Percentiles rank a stretch among this genome's conserved stretches.
These are phyloP conservation scores for Hyphodiscus sp. DNA, from an alignment of 2,329 filamentous ascomycete species.

Conservation along the genomic window DNA sequence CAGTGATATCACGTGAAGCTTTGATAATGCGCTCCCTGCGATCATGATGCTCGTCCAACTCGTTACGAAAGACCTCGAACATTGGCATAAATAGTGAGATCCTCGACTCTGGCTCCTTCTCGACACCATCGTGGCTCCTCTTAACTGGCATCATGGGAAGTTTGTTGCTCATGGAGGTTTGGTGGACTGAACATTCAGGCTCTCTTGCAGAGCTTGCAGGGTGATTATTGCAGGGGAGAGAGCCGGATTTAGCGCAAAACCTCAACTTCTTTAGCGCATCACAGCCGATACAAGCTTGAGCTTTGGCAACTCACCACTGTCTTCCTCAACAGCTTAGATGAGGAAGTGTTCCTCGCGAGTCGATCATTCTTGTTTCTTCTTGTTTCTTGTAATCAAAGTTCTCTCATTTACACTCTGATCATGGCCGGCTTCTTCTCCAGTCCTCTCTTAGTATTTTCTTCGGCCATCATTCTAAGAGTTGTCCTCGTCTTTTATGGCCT, in stretches of 20 bases:
- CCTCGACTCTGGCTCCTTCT: slow-evolving; percentile 25
- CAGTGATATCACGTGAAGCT: slow-evolving; percentile 85
- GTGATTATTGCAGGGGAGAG: no score
- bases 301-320: not conserved
- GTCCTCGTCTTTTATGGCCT: slow-evolving; percentile 79
- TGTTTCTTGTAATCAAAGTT: not conserved
- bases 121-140: slow-evolving; percentile 47
- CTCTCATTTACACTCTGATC: not conserved
- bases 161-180: slow-evolving; percentile 6
- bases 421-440: slow-evolving; percentile 23
- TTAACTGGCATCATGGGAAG: slow-evolving; percentile 35
- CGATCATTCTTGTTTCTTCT: not conserved
- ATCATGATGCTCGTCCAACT: slow-evolving; percentile 92
- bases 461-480: slow-evolving; percentile 59
- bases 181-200: not conserved
- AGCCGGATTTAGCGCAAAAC: not conserved
- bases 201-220: no score
- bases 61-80: slow-evolving; percentile 79
- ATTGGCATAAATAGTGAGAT: slow-evolving; percentile 55
- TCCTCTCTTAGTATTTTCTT: slow-evolving; percentile 46
- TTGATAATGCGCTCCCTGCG: slow-evolving; percentile 86
- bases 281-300: not conserved
- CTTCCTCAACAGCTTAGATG: not conserved
- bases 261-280: not conserved
- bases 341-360: not conserved